phyloP scores from a whole-genome alignment of 768 basidiomycete species.

The Boletus pseudo-olivaceus region DNA sequence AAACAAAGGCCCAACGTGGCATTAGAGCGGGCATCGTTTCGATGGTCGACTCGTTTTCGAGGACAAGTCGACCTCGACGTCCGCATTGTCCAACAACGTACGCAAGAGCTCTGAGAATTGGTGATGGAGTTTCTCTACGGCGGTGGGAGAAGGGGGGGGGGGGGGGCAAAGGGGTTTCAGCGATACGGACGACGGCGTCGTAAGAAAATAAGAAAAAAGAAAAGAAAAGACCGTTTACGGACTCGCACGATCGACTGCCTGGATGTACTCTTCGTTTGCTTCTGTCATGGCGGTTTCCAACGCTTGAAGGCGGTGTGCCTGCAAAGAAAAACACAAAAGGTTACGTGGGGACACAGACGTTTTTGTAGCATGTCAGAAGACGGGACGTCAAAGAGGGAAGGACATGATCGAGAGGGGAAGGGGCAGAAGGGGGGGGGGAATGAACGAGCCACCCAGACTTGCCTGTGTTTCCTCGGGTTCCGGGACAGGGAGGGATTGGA shows the following conservation, averaged over 20 bases:
- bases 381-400: neutral
- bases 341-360: no score
- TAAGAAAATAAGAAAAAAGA: neutral
- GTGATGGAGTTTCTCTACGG: slow-evolving; percentile 52
- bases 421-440: no score
- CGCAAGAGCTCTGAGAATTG: slow-evolving; percentile 59
- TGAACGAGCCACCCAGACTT: neutral
- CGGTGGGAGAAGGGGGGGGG: neutral
- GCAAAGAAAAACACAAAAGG: neutral
- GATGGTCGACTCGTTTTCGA: neutral
- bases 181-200: neutral
- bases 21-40: neutral
- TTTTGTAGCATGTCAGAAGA: no score
- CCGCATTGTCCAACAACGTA: slow-evolving; percentile 54
- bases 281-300: slow-evolving; percentile 68
- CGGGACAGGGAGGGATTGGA: slow-evolving; percentile 73
- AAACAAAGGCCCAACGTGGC: neutral
- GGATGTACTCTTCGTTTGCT: slow-evolving; percentile 74
- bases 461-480: slow-evolving; percentile 77
- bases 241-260: slow-evolving; percentile 76
- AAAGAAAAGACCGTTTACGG: slow-evolving; percentile 28
- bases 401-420: neutral
- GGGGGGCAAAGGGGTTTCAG: neutral
- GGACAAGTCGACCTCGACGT: slow-evolving; percentile 31
- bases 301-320: slow-evolving; percentile 64